These are phyloP conservation scores for Neurospora sp. DNA, from an alignment of 495 filamentous ascomycete genomes.

Conservation along the genomic window DNA sequence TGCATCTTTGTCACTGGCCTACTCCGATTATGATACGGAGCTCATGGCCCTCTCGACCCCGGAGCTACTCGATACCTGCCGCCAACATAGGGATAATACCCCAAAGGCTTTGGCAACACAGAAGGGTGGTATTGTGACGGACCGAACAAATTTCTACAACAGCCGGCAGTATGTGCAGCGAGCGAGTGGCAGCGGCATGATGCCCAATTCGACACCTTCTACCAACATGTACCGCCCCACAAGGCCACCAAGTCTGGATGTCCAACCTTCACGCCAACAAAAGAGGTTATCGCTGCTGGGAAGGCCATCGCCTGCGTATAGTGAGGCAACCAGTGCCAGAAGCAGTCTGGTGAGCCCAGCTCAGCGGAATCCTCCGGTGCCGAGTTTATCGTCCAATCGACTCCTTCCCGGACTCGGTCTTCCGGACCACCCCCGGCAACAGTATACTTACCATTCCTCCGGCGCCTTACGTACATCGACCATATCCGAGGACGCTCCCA, in stretches of 20 bases:
- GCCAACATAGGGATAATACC: neutral
- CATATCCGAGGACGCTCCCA: neutral
- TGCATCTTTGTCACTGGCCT: neutral
- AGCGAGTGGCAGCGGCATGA: neutral
- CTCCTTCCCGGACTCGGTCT: neutral
- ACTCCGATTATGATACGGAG: neutral
- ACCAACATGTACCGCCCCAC: neutral
- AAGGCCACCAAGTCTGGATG: neutral
- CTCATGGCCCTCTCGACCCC: neutral
- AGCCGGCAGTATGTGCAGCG: neutral
- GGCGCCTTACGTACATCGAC: neutral
- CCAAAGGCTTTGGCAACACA: neutral
- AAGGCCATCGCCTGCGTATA: neutral
- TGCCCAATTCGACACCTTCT: neutral
- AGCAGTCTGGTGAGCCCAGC: neutral
- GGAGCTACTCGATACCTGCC: neutral
- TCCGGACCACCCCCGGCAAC: neutral
- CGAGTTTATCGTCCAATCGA: neutral
- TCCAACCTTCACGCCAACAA: neutral
- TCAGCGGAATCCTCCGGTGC: neutral
- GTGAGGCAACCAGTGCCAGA: neutral
- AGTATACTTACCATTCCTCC: neutral
- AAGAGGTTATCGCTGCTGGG: neutral
- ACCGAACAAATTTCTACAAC: neutral
- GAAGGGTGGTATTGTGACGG: neutral